Base-by-base conservation (phyloP, 768 basidiomycete genomes). In the Gymnopilus dilepis region DNA sequence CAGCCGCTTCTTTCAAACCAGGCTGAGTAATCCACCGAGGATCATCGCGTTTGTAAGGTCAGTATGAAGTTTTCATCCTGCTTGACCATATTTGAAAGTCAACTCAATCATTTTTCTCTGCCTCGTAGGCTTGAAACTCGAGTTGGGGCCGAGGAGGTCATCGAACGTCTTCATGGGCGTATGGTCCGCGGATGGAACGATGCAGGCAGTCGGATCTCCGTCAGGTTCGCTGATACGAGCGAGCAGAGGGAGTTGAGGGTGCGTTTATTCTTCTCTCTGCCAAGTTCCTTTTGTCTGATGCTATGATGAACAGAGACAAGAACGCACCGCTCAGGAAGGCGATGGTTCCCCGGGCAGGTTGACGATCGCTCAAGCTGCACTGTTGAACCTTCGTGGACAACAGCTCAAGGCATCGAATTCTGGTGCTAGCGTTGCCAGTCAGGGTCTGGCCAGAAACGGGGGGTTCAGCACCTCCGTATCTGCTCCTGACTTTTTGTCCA, bases 21-120 rank as follows among this genome's bases (percentile, higher is more conserved):
- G 88, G 64, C 72, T 93, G 22, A 91, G 89, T 62, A 84, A 86
- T 58, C 91, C 91, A 0, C 89, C 90, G 19, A 79, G 90, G 60
- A 90, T 92, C 63, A 92, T 93, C 58, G 91, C 90, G 0, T 93
- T 93, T 67, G 90, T 92, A 41, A 82, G 92, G 91, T 90, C 64
- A 21, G 83, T 72, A 30, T 53, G 48, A 28, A 3, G 13, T 61
- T 8, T 31, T 17, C 4, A 54, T 58, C 52, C 56, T 54, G 15
- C 21, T 52, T 57, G 34, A 56, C 22, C 55, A 64, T 21, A 33
- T 41, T 34, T 60, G 38, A 47, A 56, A 26, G 48, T 47, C 40
- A 33, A 40, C 33, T 13, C 51, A 7, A 12, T 38, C n/a, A 38
- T 26, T 15, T 34, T 38, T 22, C 26, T 40, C 12, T 22, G 2